phyloP scores from a whole-genome alignment of 2,329 filamentous ascomycete species.

The Aspergillus luchuensis region DNA sequence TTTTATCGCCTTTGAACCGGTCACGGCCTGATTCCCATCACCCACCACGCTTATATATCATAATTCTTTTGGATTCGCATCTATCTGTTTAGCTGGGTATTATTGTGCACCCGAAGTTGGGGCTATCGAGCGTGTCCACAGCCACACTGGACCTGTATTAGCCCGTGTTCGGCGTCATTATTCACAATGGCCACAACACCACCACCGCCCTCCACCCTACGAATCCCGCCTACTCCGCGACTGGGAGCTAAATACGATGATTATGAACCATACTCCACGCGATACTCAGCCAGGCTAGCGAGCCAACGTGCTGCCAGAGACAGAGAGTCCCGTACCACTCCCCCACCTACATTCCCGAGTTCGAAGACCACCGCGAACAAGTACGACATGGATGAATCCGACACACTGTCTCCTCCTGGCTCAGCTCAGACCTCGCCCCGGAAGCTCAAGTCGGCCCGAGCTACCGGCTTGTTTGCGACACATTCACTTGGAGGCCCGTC shows the following conservation, averaged over 20 bases:
- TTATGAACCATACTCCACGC: constrained; percentile 43
- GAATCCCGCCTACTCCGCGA: constrained; percentile 48
- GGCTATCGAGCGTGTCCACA: not conserved
- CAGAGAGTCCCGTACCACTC: constrained; percentile 30
- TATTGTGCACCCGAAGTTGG: not conserved
- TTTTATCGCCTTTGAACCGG: constrained; percentile 13
- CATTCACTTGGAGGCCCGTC: constrained; percentile 24
- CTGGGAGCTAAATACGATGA: constrained; percentile 49
- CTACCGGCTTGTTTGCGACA: constrained; percentile 13
- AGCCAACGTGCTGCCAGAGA: constrained; percentile 33
- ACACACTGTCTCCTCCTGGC: constrained; percentile 32
- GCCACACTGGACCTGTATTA: not conserved
- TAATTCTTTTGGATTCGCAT: constrained; percentile 9
- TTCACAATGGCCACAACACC: constrained; percentile 48
- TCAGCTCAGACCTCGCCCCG: constrained; percentile 31
- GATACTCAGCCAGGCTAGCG: constrained; percentile 45
- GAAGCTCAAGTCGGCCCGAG: constrained; percentile 27
- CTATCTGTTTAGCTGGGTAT: not conserved
- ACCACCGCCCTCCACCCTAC: constrained; percentile 41
- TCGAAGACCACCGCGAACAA: constrained; percentile 23
- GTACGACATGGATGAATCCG: constrained; percentile 24
- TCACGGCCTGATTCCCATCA: constrained; percentile 1
- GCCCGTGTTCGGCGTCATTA: not conserved
- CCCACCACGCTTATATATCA: not conserved
- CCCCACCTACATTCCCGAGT: constrained; percentile 34